phyloP scores from a whole-genome alignment of 345 rosid genomes.

The Dimocarpus longan region DNA sequence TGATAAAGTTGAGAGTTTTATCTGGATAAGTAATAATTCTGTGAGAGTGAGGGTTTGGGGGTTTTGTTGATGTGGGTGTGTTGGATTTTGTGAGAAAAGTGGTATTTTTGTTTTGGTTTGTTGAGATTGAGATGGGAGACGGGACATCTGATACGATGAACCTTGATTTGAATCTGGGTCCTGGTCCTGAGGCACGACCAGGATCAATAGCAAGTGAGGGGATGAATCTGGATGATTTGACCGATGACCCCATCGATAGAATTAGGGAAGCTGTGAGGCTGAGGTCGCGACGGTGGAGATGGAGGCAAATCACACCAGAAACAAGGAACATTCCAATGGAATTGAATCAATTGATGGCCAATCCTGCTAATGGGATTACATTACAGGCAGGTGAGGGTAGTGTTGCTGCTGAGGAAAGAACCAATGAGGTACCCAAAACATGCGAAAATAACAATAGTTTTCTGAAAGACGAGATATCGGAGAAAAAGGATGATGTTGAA shows the following conservation, averaged over 20 bases:
- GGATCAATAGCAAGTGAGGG: constrained; percentile 44
- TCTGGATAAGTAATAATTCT: background rate
- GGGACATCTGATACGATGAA: constrained; percentile 83
- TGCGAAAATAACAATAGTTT: constrained; percentile 72
- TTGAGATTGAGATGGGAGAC: constrained; percentile 57
- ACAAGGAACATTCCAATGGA: constrained; percentile 59
- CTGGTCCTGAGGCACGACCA: constrained; percentile 67
- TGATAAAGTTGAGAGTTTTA: background rate
- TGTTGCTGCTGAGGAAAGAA: constrained; percentile 70
- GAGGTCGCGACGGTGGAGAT: constrained; percentile 53
- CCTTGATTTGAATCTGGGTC: constrained; percentile 95
- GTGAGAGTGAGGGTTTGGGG: background rate
- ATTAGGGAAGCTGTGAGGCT: constrained; percentile 65
- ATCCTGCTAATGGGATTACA: constrained; percentile 42
- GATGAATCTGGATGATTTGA: constrained; percentile 64
- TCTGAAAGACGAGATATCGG: constrained; percentile 50
- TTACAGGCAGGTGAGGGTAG: constrained; percentile 94
- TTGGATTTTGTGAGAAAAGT: constrained; percentile 7
- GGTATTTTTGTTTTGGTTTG: constrained; percentile 19
- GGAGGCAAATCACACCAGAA: constrained; percentile 45
- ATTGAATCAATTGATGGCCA: constrained; percentile 55
- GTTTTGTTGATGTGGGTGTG: background rate
- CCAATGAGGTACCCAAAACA: constrained; percentile 53
- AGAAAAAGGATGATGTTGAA: constrained; percentile 59
- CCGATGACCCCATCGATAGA: constrained; percentile 50